These are phyloP conservation scores for Salvia sclarea DNA, from an alignment of 305 asterid species.

Conservation along the genomic window DNA sequence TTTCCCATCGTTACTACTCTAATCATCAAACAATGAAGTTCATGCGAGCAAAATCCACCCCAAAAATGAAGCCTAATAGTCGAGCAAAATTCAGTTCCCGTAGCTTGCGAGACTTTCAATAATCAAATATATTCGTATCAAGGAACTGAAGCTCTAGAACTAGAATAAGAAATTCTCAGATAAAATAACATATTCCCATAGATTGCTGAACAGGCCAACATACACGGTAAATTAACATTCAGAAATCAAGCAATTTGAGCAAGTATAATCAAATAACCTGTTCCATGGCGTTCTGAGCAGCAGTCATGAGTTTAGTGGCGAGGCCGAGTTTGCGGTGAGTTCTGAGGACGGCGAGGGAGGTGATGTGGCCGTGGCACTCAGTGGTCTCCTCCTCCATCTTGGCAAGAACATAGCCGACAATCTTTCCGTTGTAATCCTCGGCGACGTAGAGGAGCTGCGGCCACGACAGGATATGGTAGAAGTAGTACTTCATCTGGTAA, in stretches of 20 bases:
- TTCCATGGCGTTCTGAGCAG: conserved; percentile 98
- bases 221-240: neutral
- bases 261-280: conserved; percentile 47
- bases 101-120: neutral
- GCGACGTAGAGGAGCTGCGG: conserved; percentile 97
- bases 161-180: neutral
- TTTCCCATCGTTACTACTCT: neutral
- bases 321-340: conserved; percentile 95
- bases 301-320: conserved; percentile 98
- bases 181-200: neutral
- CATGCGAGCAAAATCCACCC: neutral
- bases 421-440: conserved; percentile 96
- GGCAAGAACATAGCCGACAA: conserved; percentile 90
- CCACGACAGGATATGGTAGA: conserved; percentile 97
- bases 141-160: neutral
- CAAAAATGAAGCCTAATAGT: neutral
- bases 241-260: neutral
- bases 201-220: neutral
- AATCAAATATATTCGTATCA: neutral
- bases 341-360: conserved; percentile 93
- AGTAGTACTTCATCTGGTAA: conserved; percentile 94
- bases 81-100: neutral
- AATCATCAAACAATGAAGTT: neutral
- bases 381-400: conserved; percentile 96
- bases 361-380: conserved; percentile 98